phyloP scores from a whole-genome alignment of 202 grass and related monocot species.

The Miscanthus sacchariflorus region DNA sequence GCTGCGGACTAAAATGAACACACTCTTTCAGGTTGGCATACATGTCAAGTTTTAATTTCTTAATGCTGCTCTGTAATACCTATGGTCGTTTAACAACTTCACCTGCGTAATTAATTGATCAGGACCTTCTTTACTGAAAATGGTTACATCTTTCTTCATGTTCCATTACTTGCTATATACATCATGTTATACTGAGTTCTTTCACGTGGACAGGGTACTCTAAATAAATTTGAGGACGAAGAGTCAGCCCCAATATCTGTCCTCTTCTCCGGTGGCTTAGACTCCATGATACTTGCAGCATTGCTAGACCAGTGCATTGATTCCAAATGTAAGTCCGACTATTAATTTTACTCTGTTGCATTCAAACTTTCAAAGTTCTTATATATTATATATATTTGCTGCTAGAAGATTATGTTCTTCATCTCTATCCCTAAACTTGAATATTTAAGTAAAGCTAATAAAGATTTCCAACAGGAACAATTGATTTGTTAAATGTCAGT shows the following conservation, averaged over 20 bases:
- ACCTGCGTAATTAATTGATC: constrained; percentile 1
- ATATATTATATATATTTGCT: neutral
- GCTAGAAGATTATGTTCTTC: constrained; percentile 4
- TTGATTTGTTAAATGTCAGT: constrained; percentile 99
- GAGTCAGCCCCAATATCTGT: constrained; percentile 77
- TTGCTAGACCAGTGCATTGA: constrained; percentile 82
- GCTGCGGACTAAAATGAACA: constrained; percentile 70
- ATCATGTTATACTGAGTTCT: constrained; percentile 33
- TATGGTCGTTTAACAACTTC: constrained; percentile 1
- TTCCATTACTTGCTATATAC: constrained; percentile 32
- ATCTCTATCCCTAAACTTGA: neutral
- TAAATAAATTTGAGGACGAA: constrained; percentile 44
- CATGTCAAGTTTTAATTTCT: constrained; percentile 17
- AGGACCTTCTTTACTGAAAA: constrained; percentile 4
- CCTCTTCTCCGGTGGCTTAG: constrained; percentile 94
- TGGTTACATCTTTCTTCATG: constrained; percentile 7
- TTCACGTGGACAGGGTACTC: constrained; percentile 57
- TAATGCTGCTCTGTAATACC: neutral
- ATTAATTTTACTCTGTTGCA: constrained; percentile 23
- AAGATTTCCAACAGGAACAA: constrained; percentile 61
- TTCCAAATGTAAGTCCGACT: constrained; percentile 68
- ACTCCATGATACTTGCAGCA: constrained; percentile 96
- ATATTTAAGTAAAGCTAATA: constrained; percentile 38
- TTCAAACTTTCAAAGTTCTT: neutral
- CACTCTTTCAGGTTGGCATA: constrained; percentile 54